Evolutionary conservation across 2,329 filamentous ascomycete species (phyloP), one percentile per base, ranked within the genome.

Genomic region (Aspergillus aculeatus): DNA sequence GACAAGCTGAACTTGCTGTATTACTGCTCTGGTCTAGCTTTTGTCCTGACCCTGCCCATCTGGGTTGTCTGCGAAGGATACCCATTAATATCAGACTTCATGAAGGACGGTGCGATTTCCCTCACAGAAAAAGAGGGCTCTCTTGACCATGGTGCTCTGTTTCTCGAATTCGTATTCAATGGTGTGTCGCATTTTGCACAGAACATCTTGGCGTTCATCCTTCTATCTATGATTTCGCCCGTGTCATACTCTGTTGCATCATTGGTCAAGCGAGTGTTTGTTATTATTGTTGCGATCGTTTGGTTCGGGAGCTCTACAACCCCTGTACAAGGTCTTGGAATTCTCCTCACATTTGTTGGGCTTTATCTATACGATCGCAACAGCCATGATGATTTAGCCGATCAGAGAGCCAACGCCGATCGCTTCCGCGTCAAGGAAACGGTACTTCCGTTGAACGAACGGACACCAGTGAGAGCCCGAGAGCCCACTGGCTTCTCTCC

Each of bases 201-300:
- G 72, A 97, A 96, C 72, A 96, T 99, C 56, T 84, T 99, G 57
- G 95, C 95, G 0, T 99, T 99, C 72, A 82, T 96, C 23, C 83
- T 99, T 5, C 82, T 99, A 6, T 96, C 92, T 56, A 90, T 96
- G 81, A 90, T 98, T 12, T 96, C 92, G 0, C 95, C 95, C 0
- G 95, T 99, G 41, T 98, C 95, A 0, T 99, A 99, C 79, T 96
- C 92, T 0, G 94, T 99, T 41, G 95, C 95, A 38, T 96, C 90
- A 58, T 82, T 99, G 62, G 95, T 99, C 77, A 99, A 99, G 80
- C 89, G 95, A 52, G 95, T 99, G 12, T 97, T 96, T 71, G 94
- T 99, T 70, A 96, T 99, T 68, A 86, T 95, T 60, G 89, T 96
- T 68, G 92, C 95, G 6, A 94, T 99, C 63, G 80, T 98, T 66